A percentile compares a stretch with the other conserved stretches of the same genome.
Conservation (phyloP, 345 rosid species). For the Brassica rapa region DNA sequence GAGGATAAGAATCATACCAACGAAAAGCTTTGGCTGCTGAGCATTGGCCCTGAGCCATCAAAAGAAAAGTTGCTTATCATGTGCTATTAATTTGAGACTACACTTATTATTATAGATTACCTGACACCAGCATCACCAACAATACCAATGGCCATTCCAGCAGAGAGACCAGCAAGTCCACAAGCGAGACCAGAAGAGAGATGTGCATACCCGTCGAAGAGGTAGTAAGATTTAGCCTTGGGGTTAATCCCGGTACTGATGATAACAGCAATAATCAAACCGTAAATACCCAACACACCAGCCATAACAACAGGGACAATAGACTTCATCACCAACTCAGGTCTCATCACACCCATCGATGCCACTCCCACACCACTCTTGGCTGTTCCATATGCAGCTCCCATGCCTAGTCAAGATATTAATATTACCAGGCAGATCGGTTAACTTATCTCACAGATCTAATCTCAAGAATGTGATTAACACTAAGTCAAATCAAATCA, state of each 20-base stretch:
- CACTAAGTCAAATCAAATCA: background rate
- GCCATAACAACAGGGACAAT: slow-evolving; percentile 99
- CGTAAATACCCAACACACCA: slow-evolving; percentile 95
- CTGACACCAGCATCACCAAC: slow-evolving; percentile 98
- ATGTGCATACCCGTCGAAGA: slow-evolving; percentile 90
- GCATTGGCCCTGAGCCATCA: slow-evolving; percentile 72
- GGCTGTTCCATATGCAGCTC: slow-evolving; percentile 96
- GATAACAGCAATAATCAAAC: slow-evolving; percentile 91
- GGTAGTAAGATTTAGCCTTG: slow-evolving; percentile 88
- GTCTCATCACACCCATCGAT: slow-evolving; percentile 97
- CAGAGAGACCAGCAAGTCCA: slow-evolving; percentile 95
- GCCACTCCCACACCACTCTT: slow-evolving; percentile 97
- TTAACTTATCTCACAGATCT: background rate
- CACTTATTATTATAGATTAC: slow-evolving; percentile 16
- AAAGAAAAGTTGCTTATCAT: slow-evolving; percentile 6
- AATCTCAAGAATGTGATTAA: background rate
- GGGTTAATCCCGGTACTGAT: slow-evolving; percentile 94
- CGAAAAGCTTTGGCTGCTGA: slow-evolving; percentile 91
- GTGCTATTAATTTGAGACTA: too few relatives aligned
- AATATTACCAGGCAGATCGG: background rate
- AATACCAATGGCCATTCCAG: slow-evolving; percentile 97
- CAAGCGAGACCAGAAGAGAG: slow-evolving; percentile 95
- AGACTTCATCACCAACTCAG: slow-evolving; percentile 94
- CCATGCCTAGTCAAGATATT: slow-evolving; percentile 65
- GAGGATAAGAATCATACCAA: slow-evolving; percentile 95